Base-by-base conservation (phyloP, 2,329 filamentous ascomycete species). In the Corinectria fuckeliana region DNA sequence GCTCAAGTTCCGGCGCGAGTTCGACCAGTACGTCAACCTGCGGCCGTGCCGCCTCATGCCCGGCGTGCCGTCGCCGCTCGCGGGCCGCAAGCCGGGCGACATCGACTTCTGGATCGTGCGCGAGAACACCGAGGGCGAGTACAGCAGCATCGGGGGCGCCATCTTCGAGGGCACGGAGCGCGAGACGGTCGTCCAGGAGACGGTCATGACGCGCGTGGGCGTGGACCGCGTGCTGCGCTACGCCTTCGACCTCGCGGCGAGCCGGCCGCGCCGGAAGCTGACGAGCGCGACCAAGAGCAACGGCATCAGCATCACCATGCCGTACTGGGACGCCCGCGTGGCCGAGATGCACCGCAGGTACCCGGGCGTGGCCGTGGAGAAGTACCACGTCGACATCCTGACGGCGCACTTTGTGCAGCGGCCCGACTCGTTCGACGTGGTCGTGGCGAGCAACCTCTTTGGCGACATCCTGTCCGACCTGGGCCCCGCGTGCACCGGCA, bases 391-490 rank as follows among this genome's bases (percentile, higher is more conserved):
- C 11, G 88, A 89, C 69, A 86, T 87, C 6, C 83, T 90, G 80
- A 89, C 87, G 0, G 85, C 84, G 10, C 80, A 86, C 25, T 88
- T 89, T 80, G 84, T 88, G 0, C 74, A 86, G 47, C 80, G 85
- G 48, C 86, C 87, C 0, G 77, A 85, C 56, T 81, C 78, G 1
- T 74, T 89, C 6, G 87, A 89, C 63, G 88, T 86, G 0, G 84
- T 89, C 41, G 87, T 89, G 16, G 86, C 85, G 6, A 88, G 84
- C 11, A 89, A 90, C 61, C 74, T 89, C 4, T 80, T 81, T 56
- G 87, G 86, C 2, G 88, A 91, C 64, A 90, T 91, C 50, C 80
- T 92, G 0, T 90, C 88, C 1, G 89, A 92, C 69, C 78, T 92
- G 3, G 89, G 88, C 1, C 88, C 90, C 2, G 88, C 88, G 0